Evolutionary conservation across 1,284 basidiomycete genomes (phyloP), one percentile per base, ranked within the genome.

Genomic region (Melampsora americana): DNA sequence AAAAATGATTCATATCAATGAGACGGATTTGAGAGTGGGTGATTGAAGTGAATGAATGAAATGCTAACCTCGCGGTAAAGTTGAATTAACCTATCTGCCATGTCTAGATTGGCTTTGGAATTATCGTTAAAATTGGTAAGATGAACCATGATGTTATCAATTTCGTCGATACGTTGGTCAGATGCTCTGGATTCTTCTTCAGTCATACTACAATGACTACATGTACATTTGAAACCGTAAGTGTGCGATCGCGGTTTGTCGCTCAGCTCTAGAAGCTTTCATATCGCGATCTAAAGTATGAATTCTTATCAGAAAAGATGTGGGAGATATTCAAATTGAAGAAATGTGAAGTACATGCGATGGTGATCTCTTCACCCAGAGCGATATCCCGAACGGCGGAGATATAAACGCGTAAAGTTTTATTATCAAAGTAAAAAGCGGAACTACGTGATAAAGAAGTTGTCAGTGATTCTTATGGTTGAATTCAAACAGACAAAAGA

Each of bases 1-100:
- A n/a, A 26, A n/a, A 59, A n/a, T 12, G 20, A 59, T 20, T 26
- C n/a, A 7, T 2, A 26, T 11, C n/a, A 26, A 59, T 26, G n/a
- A 23, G 56, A 26, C 7, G n/a, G n/a, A n/a, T n/a, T n/a, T n/a
- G n/a, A 23, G 16, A 16, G 56, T 9, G 56, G 23, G 28, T 20
- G 20, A 20, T 2, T 20, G 26, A 28, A 12, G 7, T 23, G 23
- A 12, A 53, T 14, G 1, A 18, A 20, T 18, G 20, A 14, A 26
- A 46, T 28, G 46, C 71, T 59, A 59, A 74, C 71, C 11, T 66
- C 16, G 11, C 23, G 6, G 53, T 74, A 66, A 28, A 74, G 46
- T 26, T 74, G 50, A 6, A 74, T 20, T 6, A 74, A 56, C 64
- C 64, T 53, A 5, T 74, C 71, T 6, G 50, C 64, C 71, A 74